Percentiles rank a stretch among this genome's conserved stretches.
These are phyloP conservation scores for Prunella vulgaris DNA, from an alignment of 257 asterid genomes.

Conservation along the genomic window DNA sequence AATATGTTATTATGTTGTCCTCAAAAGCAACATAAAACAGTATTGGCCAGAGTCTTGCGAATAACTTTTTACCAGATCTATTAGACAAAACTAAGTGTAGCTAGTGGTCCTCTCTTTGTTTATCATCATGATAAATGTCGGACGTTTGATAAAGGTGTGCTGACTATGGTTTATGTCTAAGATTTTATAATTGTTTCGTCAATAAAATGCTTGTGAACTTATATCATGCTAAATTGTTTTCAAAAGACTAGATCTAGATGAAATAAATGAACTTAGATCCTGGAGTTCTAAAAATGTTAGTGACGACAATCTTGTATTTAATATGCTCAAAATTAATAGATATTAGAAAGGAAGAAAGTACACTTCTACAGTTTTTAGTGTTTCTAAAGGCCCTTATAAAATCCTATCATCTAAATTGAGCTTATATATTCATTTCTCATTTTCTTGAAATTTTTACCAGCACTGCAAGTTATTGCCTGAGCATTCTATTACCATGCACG, in stretches of 20 bases:
- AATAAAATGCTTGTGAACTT: background rate
- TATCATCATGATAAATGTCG: background rate
- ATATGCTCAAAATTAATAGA: background rate
- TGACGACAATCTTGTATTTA: background rate
- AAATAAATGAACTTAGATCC: background rate
- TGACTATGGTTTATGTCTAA: background rate
- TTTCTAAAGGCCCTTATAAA: background rate
- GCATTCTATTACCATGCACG: background rate
- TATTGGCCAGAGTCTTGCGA: background rate
- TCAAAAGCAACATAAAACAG: background rate
- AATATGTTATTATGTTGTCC: background rate
- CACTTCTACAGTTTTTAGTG: background rate
- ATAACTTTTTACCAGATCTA: background rate
- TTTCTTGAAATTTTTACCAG: background rate
- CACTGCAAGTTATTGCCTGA: background rate
- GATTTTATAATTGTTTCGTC: background rate
- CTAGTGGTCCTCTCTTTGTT: background rate
- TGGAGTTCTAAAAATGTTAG: background rate
- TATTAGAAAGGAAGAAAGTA: background rate
- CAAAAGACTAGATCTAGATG: background rate
- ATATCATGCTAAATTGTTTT: background rate
- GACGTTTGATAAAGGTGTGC: background rate
- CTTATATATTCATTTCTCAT: background rate
- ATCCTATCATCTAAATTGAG: conserved; percentile 1
- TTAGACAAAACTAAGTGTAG: background rate